These are phyloP conservation scores for Exophiala mesophila DNA, from an alignment of 2,329 filamentous ascomycete species.

Conservation along the genomic window DNA sequence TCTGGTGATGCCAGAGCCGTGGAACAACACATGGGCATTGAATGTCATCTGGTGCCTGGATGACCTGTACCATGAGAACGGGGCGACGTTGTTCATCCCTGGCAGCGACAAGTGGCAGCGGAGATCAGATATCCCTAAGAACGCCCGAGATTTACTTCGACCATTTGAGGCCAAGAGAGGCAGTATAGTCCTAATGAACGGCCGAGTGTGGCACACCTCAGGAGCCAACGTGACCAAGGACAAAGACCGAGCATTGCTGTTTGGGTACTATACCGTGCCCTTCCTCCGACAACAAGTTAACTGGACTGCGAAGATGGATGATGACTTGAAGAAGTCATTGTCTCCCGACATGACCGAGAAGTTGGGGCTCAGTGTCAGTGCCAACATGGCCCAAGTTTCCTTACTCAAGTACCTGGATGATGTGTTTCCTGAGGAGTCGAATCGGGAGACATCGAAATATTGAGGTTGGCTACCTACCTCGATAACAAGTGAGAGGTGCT, in stretches of 20 bases:
- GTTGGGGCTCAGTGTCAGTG: conserved; percentile 23
- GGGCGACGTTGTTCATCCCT: conserved; percentile 24
- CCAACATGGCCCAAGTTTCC: not conserved
- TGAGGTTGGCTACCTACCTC: too few species aligned
- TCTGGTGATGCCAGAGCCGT: conserved; percentile 33
- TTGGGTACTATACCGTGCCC: conserved; percentile 32
- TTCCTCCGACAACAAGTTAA: conserved; percentile 32
- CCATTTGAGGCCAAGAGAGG: conserved; percentile 33
- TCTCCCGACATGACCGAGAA: conserved; percentile 28
- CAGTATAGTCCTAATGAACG: conserved; percentile 33
- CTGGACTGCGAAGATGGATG: conserved; percentile 31
- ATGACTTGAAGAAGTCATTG: conserved; percentile 28
- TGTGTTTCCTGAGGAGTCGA: not conserved
- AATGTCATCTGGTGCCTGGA: conserved; percentile 34
- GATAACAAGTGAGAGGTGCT: too few species aligned
- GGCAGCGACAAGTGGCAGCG: conserved; percentile 11
- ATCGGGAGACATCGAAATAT: not conserved
- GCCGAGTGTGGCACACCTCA: conserved; percentile 33
- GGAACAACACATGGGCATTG: conserved; percentile 25
- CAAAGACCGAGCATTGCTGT: conserved; percentile 32
- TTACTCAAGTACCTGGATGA: not conserved
- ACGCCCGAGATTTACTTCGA: conserved; percentile 26
- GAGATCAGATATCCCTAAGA: conserved; percentile 7
- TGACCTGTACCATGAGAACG: conserved; percentile 31
- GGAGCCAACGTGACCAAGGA: conserved; percentile 32